Evolutionary conservation across 306 rosid species (phyloP), one percentile per base, ranked within the genome.

Genomic region (Comarum palustre): DNA sequence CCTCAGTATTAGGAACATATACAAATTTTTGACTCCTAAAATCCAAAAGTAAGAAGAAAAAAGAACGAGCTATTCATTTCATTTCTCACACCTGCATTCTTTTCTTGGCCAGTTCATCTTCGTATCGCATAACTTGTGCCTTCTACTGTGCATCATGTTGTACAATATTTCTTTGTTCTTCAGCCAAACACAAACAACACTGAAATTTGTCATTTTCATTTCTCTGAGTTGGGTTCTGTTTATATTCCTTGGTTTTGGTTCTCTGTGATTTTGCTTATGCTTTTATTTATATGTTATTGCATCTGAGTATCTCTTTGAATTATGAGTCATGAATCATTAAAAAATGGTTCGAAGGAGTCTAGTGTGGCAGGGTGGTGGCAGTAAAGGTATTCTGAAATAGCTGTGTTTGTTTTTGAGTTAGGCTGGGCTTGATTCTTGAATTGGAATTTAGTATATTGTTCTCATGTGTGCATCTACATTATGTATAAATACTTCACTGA

Each of bases 41-140:
- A 48, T 13, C 43, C 48, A 51, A 1, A 34, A 4, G 27, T 32
- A 24, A 15, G 4, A 16, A 25, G 25, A n/a, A 34, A 36, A 36
- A 70, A n/a, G n/a, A n/a, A n/a, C n/a, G n/a, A n/a, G n/a, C n/a
- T 69, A 47, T 16, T 45, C 31, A 68, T 75, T 76, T 78, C 47
- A 78, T 46, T 51, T 66, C 65, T 61, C 9, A 81, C 71, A 95
- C 97, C 99, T 91, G 95, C 92, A 90, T 72, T 86, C 97, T 90
- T 79, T 92, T 87, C 80, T 96, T 90, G 50, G 96, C 85, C 72
- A 90, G 69, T 75, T 95, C 99, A 87, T 95, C 97, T 79, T 95
- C 92, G 73, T 66, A 73, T 25, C 97, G 89, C 74, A 86, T 43
- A 86, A 77, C 84, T 78, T 95, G 99, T 46, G 99, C 99, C 84